Conservation (phyloP, 257 asterid genomes). For the Primulina huaijiensis region DNA sequence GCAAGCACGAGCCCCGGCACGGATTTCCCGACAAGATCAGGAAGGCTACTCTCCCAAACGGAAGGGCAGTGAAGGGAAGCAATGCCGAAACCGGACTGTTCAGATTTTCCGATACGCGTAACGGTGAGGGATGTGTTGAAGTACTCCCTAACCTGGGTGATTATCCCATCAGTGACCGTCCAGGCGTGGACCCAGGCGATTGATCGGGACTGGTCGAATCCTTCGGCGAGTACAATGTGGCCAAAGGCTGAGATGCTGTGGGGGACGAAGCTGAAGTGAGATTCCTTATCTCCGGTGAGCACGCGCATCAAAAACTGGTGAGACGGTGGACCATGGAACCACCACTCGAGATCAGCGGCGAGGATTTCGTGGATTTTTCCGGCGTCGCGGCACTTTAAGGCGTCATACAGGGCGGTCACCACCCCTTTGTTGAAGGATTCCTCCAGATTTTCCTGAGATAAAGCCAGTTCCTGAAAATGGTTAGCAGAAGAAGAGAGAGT, state of each 20-base stretch:
- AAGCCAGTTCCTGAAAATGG: slow-evolving; percentile 67
- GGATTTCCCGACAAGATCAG: slow-evolving; percentile 76
- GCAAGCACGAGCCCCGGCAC: slow-evolving; percentile 89
- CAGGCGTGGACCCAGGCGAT: slow-evolving; percentile 98
- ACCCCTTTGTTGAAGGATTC: slow-evolving; percentile 71
- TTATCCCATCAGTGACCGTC: slow-evolving; percentile 93
- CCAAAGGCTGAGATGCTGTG: slow-evolving; percentile 75
- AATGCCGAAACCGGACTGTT: slow-evolving; percentile 36
- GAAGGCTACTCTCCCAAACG: slow-evolving; percentile 79
- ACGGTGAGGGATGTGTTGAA: slow-evolving; percentile 93
- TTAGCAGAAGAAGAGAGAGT: not conserved
- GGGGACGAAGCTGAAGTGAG: slow-evolving; percentile 59
- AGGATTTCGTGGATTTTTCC: slow-evolving; percentile 67
- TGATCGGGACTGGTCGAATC: slow-evolving; percentile 55
- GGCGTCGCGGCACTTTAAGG: slow-evolving; percentile 75
- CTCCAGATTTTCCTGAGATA: slow-evolving; percentile 76
- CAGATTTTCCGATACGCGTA: slow-evolving; percentile 51
- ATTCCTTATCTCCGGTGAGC: slow-evolving; percentile 65
- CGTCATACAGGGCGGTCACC: slow-evolving; percentile 99
- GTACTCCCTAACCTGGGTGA: slow-evolving; percentile 91
- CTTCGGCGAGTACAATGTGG: slow-evolving; percentile 78
- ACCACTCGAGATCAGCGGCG: slow-evolving; percentile 98
- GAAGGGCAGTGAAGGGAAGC: slow-evolving; percentile 62
- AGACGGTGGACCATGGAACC: slow-evolving; percentile 99
- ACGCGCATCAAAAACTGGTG: slow-evolving; percentile 97